Evolutionary conservation across 352 stramenopile genomes (phyloP), one percentile per base, ranked within the genome.

Genomic region (Pythium aristosporum): DNA sequence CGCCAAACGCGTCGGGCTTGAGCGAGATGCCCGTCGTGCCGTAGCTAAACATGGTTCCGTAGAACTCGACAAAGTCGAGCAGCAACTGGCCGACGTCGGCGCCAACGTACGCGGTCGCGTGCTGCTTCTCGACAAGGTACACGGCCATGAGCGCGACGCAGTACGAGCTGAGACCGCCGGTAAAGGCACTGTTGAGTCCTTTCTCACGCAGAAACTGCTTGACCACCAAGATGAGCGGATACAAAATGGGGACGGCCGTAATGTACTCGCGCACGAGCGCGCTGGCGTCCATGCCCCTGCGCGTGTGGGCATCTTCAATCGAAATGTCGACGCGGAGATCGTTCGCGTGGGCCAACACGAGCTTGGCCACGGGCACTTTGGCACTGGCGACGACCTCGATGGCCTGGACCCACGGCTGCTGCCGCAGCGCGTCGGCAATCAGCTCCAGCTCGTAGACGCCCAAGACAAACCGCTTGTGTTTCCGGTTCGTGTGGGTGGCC

Each of bases 31-130:
- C 88, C 15, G 85, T 93, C 18, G 71, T 82, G 37, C 66, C 77
- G 67, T 91, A 91, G 67, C 83, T 76, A 60, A 96, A 96, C 52
- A 80, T 77, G 39, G 87, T 90, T 49, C 89, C 88, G 72, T 95
- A 97, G 63, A 94, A 94, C 68, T 96, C 85, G 41, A 97, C 74
- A 68, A 97, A 96, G 50, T 93, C 87, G 10, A 97, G 69, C 46
- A 97, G 61, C 46, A 96, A 60, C 32, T 90, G 75, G 21, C 89
- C 88, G 15, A 74, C 68, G 53, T 74, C 68, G 13, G 65, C 44
- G 39, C 61, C 63, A 12, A 52, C 15, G 49, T 74, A 74, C 44
- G 55, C 64, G 25, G 68, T 74, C n/a, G 50, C 65, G 47, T 62
- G 54, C 28, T 89, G 83, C 23, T 90, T 77, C 63, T 87, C 76